A percentile compares a stretch with the other conserved stretches of the same genome.
phyloP scores from a whole-genome alignment of 2,329 filamentous ascomycete species.

The Pleomassaria siparia region DNA sequence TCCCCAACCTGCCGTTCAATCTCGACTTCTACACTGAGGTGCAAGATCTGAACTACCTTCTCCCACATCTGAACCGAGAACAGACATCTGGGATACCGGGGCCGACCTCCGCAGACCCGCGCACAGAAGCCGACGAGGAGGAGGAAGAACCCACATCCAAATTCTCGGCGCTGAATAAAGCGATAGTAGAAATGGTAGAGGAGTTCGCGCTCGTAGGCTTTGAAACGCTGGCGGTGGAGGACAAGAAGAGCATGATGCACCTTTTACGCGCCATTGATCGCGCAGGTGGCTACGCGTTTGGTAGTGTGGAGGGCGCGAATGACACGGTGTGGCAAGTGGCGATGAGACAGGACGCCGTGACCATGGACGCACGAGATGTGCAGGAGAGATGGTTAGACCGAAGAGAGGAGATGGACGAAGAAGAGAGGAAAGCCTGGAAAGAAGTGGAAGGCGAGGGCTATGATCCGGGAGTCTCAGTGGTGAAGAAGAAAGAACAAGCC shows the following conservation, averaged over 20 bases:
- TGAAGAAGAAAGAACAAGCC: background rate
- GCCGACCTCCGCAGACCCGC: slow-evolving; percentile 15
- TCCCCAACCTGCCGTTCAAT: slow-evolving; percentile 87
- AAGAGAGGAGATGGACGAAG: slow-evolving; percentile 82
- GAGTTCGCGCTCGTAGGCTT: slow-evolving; percentile 89
- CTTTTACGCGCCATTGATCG: slow-evolving; percentile 86
- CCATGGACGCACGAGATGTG: slow-evolving; percentile 82
- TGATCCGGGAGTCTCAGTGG: background rate
- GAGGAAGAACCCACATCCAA: slow-evolving; percentile 54
- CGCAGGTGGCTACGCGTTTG: slow-evolving; percentile 91
- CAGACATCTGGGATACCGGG: slow-evolving; percentile 47
- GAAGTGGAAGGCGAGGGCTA: slow-evolving; percentile 55
- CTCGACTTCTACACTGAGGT: slow-evolving; percentile 98
- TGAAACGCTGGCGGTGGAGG: slow-evolving; percentile 92
- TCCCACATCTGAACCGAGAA: slow-evolving; percentile 79
- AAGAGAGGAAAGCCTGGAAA: slow-evolving; percentile 74
- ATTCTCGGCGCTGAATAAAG: slow-evolving; percentile 81
- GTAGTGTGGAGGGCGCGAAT: slow-evolving; percentile 85
- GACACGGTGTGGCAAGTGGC: slow-evolving; percentile 97
- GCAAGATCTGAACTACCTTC: slow-evolving; percentile 83
- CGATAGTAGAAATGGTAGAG: slow-evolving; percentile 83
- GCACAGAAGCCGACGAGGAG: slow-evolving; percentile 46
- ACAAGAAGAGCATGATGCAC: slow-evolving; percentile 96
- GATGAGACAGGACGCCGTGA: slow-evolving; percentile 70
- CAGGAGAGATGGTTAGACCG: slow-evolving; percentile 95